Percentiles rank a stretch among this genome's conserved stretches.
phyloP scores from a whole-genome alignment of 805 yeast genomes.

The Ogataea sp. region DNA sequence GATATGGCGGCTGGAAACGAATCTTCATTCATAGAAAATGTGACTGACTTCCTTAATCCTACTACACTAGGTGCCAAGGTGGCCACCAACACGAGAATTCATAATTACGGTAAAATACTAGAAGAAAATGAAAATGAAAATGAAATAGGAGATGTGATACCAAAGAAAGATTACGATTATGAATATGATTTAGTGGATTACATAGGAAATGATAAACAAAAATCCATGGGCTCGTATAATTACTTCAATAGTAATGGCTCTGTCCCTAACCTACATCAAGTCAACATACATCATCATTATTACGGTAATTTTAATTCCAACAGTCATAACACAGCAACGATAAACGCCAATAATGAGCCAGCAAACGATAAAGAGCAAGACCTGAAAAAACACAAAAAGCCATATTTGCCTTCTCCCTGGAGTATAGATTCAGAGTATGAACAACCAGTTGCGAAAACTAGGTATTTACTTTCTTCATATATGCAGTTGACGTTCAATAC shows the following conservation, averaged over 20 bases:
- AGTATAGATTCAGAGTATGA: constrained; percentile 34
- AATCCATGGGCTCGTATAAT: no score
- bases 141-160: no score
- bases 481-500: constrained; percentile 48
- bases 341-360: background rate
- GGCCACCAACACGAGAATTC: no score
- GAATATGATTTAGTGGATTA: background rate
- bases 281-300: constrained; percentile 4
- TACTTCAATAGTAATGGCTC: no score
- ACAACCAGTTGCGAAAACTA: constrained; percentile 44
- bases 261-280: no score
- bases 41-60: constrained; percentile 10
- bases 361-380: background rate
- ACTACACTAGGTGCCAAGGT: constrained; percentile 14
- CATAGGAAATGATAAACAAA: no score
- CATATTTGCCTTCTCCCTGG: constrained; percentile 52
- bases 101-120: no score
- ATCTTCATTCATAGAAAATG: background rate
- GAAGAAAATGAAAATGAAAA: no score
- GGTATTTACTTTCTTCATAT: constrained; percentile 55
- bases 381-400: background rate
- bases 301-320: background rate
- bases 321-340: no score
- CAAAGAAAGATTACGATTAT: background rate
- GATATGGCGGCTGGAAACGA: background rate